Evolutionary conservation across 2,329 filamentous ascomycete species (phyloP).

Genomic region (Exophiala mesophila): DNA sequence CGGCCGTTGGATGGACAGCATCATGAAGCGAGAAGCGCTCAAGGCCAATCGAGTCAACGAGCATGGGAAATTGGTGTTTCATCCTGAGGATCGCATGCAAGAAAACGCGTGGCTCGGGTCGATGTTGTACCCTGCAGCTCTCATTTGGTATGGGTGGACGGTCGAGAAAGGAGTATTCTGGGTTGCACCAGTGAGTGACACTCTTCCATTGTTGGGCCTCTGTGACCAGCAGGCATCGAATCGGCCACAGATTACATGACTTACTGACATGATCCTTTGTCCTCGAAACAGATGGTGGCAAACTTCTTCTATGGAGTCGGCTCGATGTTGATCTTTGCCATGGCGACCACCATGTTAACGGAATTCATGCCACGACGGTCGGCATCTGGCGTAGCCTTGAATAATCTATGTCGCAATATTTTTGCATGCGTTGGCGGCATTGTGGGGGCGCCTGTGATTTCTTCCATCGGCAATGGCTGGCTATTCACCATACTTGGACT

Average conservation of each 20-base stretch:
- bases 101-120: constrained; percentile 77
- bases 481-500: constrained; percentile 61
- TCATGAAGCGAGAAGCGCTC: constrained; percentile 73
- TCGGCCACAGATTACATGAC: no score
- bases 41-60: constrained; percentile 65
- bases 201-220: no score
- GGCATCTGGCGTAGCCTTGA: constrained; percentile 63
- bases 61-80: constrained; percentile 60
- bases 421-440: constrained; percentile 67
- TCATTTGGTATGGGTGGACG: constrained; percentile 76
- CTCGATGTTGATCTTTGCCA: constrained; percentile 72
- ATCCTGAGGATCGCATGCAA: constrained; percentile 75
- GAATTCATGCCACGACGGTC: constrained; percentile 72
- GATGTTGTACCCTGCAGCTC: constrained; percentile 61
- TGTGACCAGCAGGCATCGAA: no score
- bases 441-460: constrained; percentile 65
- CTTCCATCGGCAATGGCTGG: constrained; percentile 69
- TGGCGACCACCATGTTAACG: constrained; percentile 75
- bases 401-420: constrained; percentile 77
- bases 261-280: constrained; percentile 14
- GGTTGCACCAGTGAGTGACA: constrained; percentile 48
- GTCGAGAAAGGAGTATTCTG: constrained; percentile 59
- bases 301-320: constrained; percentile 72
- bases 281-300: constrained; percentile 50
- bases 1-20: constrained; percentile 71